Percentiles rank a stretch among this genome's conserved stretches.
Conservation (phyloP, 108 stramenopile species). For the Cylindrotheca closterium region DNA sequence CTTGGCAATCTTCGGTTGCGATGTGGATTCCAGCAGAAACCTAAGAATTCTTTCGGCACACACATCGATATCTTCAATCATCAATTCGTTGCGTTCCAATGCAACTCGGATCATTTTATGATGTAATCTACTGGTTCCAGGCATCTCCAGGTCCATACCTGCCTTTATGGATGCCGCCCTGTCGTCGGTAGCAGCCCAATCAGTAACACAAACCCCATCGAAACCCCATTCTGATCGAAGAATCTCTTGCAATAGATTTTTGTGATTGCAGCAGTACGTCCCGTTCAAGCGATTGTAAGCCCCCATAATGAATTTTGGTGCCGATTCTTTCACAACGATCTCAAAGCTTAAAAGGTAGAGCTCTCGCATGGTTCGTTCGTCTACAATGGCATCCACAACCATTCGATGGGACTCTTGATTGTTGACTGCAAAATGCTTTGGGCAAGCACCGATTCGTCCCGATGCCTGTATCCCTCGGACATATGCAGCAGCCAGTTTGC, state of each 20-base stretch:
- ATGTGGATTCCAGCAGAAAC: conserved; percentile 11
- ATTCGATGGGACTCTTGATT: conserved; percentile 67
- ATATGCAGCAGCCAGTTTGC: conserved; percentile 36
- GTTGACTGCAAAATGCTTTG: conserved; percentile 70
- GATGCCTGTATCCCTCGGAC: conserved; percentile 51
- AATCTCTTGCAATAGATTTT: conserved; percentile 26
- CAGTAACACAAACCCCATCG: conserved; percentile 62
- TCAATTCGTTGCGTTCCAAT: not conserved
- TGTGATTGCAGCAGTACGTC: conserved; percentile 57
- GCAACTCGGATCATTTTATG: conserved; percentile 20
- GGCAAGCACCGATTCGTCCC: conserved; percentile 47
- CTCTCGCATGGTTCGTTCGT: conserved; percentile 68
- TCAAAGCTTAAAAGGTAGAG: conserved; percentile 60
- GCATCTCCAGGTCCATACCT: conserved; percentile 82
- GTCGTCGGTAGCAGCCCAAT: conserved; percentile 73
- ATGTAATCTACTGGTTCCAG: conserved; percentile 37
- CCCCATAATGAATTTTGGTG: conserved; percentile 45
- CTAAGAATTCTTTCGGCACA: conserved; percentile 25
- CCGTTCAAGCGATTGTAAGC: conserved; percentile 67
- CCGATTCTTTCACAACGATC: conserved; percentile 5
- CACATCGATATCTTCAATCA: conserved; percentile 5
- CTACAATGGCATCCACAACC: conserved; percentile 48
- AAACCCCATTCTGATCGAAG: conserved; percentile 57
- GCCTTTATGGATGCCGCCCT: conserved; percentile 36
- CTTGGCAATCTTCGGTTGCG: not conserved